A percentile compares a stretch with the other conserved stretches of the same genome.
Evolutionary conservation across 2,329 filamentous ascomycete species (phyloP).

Genomic region (Ophiocordyceps robertsii): DNA sequence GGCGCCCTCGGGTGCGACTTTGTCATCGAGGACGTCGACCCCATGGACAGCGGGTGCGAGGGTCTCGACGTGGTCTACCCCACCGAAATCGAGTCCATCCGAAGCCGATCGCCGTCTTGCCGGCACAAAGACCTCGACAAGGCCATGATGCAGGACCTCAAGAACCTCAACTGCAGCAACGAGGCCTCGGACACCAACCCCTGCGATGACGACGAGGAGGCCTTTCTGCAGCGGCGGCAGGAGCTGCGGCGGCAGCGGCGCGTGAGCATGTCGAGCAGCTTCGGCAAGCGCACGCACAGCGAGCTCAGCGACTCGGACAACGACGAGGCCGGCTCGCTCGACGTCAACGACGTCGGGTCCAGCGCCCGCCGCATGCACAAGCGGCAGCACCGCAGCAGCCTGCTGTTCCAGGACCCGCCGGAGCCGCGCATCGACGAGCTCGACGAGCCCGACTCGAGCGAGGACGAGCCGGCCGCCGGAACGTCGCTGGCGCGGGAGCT

Average conservation of each 20-base stretch:
- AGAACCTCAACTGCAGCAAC: conserved; percentile 30
- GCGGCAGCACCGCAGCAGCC: conserved; percentile 29
- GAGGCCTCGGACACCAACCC: conserved; percentile 18
- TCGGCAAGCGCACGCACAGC: conserved; percentile 40
- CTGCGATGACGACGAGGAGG: conserved; percentile 23
- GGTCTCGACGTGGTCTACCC: conserved; percentile 28
- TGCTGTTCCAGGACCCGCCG: conserved; percentile 36
- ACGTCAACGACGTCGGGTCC: conserved; percentile 28
- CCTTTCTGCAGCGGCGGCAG: conserved; percentile 26
- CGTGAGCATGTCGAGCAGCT: conserved; percentile 38
- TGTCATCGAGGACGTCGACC: conserved; percentile 32
- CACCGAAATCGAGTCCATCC: conserved; percentile 31
- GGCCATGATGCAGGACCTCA: conserved; percentile 28
- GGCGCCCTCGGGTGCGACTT: conserved; percentile 16
- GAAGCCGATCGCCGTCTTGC: conserved; percentile 16
- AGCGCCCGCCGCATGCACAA: conserved; percentile 34
- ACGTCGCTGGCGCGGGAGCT: conserved; percentile 32
- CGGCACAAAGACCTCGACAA: conserved; percentile 25
- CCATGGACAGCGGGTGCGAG: conserved; percentile 30
- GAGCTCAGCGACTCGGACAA: conserved; percentile 39
- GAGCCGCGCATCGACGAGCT: conserved; percentile 38
- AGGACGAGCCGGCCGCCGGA: conserved; percentile 26
- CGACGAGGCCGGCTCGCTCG: conserved; percentile 22
- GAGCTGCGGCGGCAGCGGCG: conserved; percentile 29
- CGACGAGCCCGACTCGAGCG: conserved; percentile 36